phyloP scores from a whole-genome alignment of 2,329 filamentous ascomycete genomes.

The Hypoxylon sp. region DNA sequence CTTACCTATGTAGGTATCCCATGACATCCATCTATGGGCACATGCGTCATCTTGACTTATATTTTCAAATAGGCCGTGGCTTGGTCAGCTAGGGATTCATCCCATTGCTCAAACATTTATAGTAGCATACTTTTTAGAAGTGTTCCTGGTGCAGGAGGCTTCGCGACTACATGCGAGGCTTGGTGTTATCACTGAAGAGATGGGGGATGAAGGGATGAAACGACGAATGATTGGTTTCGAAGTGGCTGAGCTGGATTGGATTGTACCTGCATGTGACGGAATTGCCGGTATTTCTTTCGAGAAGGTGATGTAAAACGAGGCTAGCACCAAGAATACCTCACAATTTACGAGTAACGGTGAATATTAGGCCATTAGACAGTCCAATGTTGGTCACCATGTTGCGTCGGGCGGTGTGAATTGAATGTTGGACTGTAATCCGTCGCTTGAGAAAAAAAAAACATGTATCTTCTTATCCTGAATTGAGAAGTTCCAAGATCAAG shows the following conservation, averaged over 20 bases:
- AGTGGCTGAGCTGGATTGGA: slow-evolving; percentile 8
- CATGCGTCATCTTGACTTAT: background rate
- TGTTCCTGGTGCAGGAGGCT: background rate
- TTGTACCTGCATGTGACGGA: slow-evolving; percentile 15
- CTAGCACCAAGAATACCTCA: background rate
- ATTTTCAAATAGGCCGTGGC: background rate
- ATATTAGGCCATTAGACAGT: too few species aligned
- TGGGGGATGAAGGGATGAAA: slow-evolving; percentile 7
- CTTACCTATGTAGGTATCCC: too few species aligned
- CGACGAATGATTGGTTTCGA: background rate
- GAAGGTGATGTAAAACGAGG: background rate
- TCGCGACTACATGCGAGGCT: too few species aligned
- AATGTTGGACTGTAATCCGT: background rate
- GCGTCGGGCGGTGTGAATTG: background rate
- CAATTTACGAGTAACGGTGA: too few species aligned
- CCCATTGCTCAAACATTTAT: slow-evolving; percentile 15
- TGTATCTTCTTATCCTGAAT: background rate
- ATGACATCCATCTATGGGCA: too few species aligned
- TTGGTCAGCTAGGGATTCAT: slow-evolving; percentile 1
- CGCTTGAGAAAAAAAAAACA: background rate
- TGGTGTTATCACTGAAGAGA: background rate
- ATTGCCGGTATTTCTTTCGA: background rate
- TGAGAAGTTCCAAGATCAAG: slow-evolving; percentile 10
- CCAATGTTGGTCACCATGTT: background rate
- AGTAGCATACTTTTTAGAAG: background rate